Evolutionary conservation across 306 rosid species (phyloP).

Genomic region (Dryas octopetala): DNA sequence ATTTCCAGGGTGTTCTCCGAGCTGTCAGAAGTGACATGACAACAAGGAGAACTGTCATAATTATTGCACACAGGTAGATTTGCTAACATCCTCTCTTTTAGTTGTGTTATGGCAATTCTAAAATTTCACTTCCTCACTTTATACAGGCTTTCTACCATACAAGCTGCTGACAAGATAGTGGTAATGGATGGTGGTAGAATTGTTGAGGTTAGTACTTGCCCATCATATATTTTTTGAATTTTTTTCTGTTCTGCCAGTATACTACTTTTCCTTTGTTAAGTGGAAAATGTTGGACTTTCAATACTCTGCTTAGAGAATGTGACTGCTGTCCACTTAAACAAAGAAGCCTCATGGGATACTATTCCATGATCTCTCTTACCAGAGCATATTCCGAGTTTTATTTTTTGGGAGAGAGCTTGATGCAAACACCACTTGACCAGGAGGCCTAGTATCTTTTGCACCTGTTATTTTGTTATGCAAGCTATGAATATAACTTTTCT

Average conservation of each 20-base stretch:
- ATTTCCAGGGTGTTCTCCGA: slow-evolving; percentile 81
- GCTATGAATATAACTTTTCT: slow-evolving; percentile 15
- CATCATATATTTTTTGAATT: not conserved
- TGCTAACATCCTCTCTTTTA: slow-evolving; percentile 9
- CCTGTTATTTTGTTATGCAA: not conserved
- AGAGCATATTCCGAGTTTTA: not conserved
- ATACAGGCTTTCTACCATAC: slow-evolving; percentile 89
- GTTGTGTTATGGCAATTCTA: slow-evolving; percentile 12
- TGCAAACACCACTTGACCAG: not conserved
- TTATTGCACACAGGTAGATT: slow-evolving; percentile 87
- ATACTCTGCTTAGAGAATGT: not conserved
- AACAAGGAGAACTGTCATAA: slow-evolving; percentile 68
- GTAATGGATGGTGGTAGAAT: slow-evolving; percentile 84
- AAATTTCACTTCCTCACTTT: slow-evolving; percentile 13
- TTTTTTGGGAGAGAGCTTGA: not conserved
- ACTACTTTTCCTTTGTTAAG: not conserved
- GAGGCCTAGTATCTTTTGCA: not conserved
- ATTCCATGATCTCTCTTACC: not conserved
- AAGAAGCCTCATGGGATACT: not conserved
- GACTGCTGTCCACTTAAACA: not conserved
- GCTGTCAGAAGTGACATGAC: slow-evolving; percentile 65
- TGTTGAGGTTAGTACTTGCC: slow-evolving; percentile 69
- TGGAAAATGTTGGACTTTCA: not conserved
- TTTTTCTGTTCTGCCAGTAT: not conserved
- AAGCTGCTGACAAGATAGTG: slow-evolving; percentile 92